Evolutionary conservation across 441 rosid genomes (phyloP).

Genomic region (Populus hybrid): DNA sequence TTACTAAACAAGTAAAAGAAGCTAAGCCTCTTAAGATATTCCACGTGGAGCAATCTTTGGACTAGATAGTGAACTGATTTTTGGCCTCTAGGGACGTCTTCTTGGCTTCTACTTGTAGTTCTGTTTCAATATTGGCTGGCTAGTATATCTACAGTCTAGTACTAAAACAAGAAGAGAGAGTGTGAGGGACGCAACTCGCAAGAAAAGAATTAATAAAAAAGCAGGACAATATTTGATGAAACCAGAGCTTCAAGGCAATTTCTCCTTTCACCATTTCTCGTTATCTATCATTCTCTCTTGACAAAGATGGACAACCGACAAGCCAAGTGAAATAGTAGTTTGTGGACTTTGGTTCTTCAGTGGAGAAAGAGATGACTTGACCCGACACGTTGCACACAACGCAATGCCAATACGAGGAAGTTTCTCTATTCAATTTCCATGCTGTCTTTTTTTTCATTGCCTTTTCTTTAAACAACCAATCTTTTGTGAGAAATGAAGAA

Average conservation of each 20-base stretch:
- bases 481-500: neutral
- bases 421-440: neutral
- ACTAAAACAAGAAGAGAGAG: neutral
- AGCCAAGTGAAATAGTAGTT: neutral
- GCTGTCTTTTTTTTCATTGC: neutral
- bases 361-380: neutral
- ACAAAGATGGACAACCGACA: neutral
- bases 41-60: neutral
- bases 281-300: neutral
- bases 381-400: neutral
- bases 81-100: neutral
- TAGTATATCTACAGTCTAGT: neutral
- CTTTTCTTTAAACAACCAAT: constrained; percentile 5
- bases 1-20: neutral
- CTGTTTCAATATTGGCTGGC: neutral
- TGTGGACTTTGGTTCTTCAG: neutral
- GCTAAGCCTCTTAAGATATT: neutral
- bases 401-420: neutral
- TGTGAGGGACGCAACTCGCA: neutral
- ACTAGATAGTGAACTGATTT: neutral
- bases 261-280: neutral
- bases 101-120: neutral
- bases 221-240: neutral
- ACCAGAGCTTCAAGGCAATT: neutral
- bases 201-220: neutral